A percentile compares a stretch with the other conserved stretches of the same genome.
Evolutionary conservation across 148 eudicot species (phyloP).

Genomic region (Dysphania ambrosioides): DNA sequence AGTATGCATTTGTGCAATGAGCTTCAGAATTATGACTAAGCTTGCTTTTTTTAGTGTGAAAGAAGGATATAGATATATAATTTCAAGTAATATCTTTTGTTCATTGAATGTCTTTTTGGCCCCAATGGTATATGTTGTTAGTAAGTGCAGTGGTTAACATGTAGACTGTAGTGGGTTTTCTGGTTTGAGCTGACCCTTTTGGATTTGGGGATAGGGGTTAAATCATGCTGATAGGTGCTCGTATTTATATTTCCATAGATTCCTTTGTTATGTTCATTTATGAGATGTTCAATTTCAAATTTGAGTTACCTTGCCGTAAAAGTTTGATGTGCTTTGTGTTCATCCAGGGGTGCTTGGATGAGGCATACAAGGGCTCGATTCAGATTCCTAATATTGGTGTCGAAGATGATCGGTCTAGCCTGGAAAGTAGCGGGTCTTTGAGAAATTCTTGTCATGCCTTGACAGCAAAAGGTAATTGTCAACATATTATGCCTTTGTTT

Average conservation of each 20-base stretch:
- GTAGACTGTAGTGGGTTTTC: not conserved
- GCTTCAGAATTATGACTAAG: not conserved
- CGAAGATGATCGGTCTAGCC: conserved; percentile 74
- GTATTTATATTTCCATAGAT: not conserved
- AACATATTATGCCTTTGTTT: conserved; percentile 11
- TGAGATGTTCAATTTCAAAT: not conserved
- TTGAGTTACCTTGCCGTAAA: not conserved
- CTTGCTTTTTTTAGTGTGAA: not conserved
- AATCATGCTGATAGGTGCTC: not conserved
- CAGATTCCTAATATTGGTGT: conserved; percentile 51
- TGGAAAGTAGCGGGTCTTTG: conserved; percentile 64
- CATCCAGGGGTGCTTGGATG: conserved; percentile 75
- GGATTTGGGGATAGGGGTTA: not conserved
- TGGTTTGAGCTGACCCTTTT: not conserved
- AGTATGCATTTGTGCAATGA: too few species aligned
- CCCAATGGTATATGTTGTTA: not conserved
- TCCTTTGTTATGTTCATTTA: not conserved
- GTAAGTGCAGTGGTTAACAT: not conserved
- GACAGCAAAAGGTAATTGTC: conserved; percentile 50
- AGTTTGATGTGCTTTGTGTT: conserved; percentile 11
- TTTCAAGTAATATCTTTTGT: not conserved
- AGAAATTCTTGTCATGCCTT: conserved; percentile 43
- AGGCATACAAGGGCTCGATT: conserved; percentile 50
- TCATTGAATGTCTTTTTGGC: not conserved
- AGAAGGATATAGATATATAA: not conserved